Percentiles rank a stretch among this genome's conserved stretches.
Evolutionary conservation across 352 stramenopile species (phyloP).

Genomic region (Halophytophthora batemanensis): DNA sequence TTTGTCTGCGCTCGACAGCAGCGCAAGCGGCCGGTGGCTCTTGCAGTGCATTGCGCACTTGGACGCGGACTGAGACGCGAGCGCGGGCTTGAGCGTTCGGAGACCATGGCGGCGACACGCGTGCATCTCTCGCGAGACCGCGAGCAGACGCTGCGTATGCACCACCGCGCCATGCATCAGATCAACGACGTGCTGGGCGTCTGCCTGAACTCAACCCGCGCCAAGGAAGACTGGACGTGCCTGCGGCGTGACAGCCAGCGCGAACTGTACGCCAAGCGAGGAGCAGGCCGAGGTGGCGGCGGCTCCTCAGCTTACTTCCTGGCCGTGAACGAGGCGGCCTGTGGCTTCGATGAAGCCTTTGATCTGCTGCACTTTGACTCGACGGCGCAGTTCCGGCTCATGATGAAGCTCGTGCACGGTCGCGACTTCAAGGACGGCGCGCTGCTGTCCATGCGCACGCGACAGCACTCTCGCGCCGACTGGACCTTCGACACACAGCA

Average conservation of each 20-base stretch:
- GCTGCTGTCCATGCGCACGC: constrained; percentile 38
- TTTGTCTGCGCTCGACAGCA: too few species aligned
- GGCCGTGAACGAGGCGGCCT: constrained; percentile 56
- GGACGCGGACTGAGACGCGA: background rate
- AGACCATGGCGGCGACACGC: constrained; percentile 23
- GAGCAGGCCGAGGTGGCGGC: constrained; percentile 15
- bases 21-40: too few species aligned
- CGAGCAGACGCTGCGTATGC: constrained; percentile 49
- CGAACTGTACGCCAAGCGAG: constrained; percentile 56
- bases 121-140: constrained; percentile 49
- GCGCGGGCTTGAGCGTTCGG: too few species aligned
- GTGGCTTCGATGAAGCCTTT: constrained; percentile 58
- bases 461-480: constrained; percentile 29
- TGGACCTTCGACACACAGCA: constrained; percentile 46
- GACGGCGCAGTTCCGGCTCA: constrained; percentile 49
- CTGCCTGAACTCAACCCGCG: constrained; percentile 53
- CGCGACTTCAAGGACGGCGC: constrained; percentile 53
- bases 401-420: constrained; percentile 61
- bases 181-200: constrained; percentile 54
- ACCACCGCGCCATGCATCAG: constrained; percentile 60
- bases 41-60: too few species aligned
- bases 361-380: constrained; percentile 56
- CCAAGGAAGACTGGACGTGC: constrained; percentile 52
- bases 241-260: constrained; percentile 47
- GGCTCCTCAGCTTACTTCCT: constrained; percentile 43